Evolutionary conservation across 495 filamentous ascomycete species (phyloP), one percentile per base, ranked within the genome.

Genomic region (Trichoderma parareesei): DNA sequence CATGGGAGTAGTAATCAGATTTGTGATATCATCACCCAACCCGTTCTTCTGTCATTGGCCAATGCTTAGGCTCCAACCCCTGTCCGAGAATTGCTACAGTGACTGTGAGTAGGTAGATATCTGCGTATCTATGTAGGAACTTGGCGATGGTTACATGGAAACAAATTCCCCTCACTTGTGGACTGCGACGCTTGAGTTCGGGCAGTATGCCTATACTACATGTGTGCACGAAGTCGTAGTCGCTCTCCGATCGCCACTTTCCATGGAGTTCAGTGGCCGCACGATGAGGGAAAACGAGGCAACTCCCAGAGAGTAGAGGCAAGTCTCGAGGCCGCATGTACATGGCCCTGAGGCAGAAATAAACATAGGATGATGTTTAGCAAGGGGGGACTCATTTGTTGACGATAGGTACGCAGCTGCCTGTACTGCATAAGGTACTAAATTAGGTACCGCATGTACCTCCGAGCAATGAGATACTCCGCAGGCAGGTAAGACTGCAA

Each of bases 141-240:
- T 49, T n/a, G 27, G 37, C 20, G 20, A 57, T 57, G 53, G 53
- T 37, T 57, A 57, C 53, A 57, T 37, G 27, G 27, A 57, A 35
- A 16, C 27, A n/a, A 57, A 13, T 57, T 27, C 53, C 53, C 53
- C 53, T 57, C 53, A 57, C 37, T 57, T 57, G 53, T 57, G 53
- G 53, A 57, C 13, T 27, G 33, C 33, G 53, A 57, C 37, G 53
- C 53, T 57, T 27, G 27, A 27, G 27, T 27, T 27, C 48, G 33
- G 13, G 9, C 20, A 9, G 37, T 10, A 57, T 55, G 37, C 20
- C 10, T 37, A 11, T 41, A 41, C 40, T 41, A 6, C 40, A 0
- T 27, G 27, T 27, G 27, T 27, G 27, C 27, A 27, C 27, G 27
- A 27, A 27, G 27, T 27, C 27, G 27, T 27, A 27, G 27, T 27